Evolutionary conservation across 345 rosid species (phyloP).

Genomic region (Rhodomyrtus tomentosa): DNA sequence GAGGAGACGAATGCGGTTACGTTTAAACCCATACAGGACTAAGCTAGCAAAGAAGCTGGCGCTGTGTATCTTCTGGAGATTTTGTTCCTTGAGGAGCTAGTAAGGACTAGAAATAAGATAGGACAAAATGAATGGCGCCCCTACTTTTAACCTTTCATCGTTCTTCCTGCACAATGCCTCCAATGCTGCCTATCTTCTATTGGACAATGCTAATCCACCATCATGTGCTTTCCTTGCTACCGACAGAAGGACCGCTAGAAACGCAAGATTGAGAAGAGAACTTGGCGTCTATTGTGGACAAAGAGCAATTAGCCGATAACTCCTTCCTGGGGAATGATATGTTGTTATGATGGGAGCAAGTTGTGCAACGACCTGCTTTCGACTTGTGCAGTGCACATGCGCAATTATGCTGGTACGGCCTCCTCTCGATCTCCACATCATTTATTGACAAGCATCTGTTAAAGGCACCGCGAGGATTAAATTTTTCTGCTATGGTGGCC

Average conservation of each 20-base stretch:
- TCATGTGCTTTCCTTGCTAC: background rate
- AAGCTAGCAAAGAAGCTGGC: background rate
- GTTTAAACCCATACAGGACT: background rate
- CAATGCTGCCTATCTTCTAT: background rate
- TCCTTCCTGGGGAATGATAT: background rate
- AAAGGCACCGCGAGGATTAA: background rate
- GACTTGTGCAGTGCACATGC: constrained; percentile 1
- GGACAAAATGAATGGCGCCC: background rate
- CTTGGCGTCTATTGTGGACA: background rate
- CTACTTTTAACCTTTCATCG: background rate
- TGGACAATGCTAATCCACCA: background rate
- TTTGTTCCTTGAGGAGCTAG: background rate
- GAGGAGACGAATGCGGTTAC: background rate
- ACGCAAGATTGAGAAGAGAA: background rate
- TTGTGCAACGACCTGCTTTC: background rate
- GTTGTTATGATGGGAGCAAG: background rate
- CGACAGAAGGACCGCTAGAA: background rate
- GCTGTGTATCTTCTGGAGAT: background rate
- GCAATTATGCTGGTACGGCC: constrained; percentile 5
- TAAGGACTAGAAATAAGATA: background rate
- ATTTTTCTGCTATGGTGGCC: background rate
- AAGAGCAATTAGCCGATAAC: no score
- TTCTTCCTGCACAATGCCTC: background rate
- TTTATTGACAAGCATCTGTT: background rate
- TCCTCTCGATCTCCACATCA: background rate